Evolutionary conservation across 331 rosid species (phyloP).

Genomic region (Quercus lobata): DNA sequence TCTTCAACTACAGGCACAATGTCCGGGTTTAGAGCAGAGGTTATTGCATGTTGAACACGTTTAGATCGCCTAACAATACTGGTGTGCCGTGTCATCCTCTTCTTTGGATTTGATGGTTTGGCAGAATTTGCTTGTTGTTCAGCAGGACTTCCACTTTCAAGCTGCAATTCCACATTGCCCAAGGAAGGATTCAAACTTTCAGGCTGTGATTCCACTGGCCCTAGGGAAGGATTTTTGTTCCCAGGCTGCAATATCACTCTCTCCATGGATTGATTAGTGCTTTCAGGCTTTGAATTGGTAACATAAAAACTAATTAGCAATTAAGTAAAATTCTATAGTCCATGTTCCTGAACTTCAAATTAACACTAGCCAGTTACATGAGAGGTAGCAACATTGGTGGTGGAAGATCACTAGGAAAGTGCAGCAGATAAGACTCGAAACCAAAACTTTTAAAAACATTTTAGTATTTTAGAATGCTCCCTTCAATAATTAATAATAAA

Average conservation of each 20-base stretch:
- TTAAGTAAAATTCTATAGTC: not conserved
- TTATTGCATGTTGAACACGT: slow-evolving; percentile 31
- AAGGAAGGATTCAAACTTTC: slow-evolving; percentile 10
- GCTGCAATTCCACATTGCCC: slow-evolving; percentile 15
- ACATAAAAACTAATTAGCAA: not conserved
- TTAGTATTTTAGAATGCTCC: not conserved
- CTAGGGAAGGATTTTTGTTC: not conserved
- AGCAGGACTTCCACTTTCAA: slow-evolving; percentile 11
- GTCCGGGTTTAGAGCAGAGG: not conserved
- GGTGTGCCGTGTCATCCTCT: not conserved
- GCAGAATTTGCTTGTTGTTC: slow-evolving; percentile 19
- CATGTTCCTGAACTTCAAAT: not conserved
- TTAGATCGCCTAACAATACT: slow-evolving; percentile 47
- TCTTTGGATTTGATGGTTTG: slow-evolving; percentile 7
- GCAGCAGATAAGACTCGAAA: not conserved
- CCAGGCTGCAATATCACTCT: not conserved
- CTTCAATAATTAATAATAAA: not conserved
- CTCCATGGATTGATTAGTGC: not conserved
- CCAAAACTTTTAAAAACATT: not conserved
- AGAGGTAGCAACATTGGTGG: not conserved
- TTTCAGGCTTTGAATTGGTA: not conserved
- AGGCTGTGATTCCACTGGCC: not conserved
- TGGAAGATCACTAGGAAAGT: not conserved
- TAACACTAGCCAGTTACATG: not conserved
- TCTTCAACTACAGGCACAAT: slow-evolving; percentile 26